phyloP scores from a whole-genome alignment of 73 alveolate genomes.

The Effrenium voratum region DNA sequence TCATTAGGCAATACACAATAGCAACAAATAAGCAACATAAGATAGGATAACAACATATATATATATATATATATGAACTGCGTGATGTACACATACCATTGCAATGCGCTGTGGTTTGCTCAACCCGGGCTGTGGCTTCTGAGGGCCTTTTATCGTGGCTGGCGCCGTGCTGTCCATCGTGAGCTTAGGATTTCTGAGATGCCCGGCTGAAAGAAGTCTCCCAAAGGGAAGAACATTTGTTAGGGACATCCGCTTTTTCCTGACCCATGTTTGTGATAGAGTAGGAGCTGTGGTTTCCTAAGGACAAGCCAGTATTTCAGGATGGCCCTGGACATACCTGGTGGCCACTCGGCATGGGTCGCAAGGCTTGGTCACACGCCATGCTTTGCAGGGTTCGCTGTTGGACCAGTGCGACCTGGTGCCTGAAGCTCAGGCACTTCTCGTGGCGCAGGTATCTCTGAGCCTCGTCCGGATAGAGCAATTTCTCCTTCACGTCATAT shows the following conservation, averaged over 20 bases:
- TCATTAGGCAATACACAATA: no score
- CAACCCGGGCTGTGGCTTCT: no score
- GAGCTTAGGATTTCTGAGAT: slow-evolving; percentile 45
- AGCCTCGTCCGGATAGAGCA: background rate
- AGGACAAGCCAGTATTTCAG: slow-evolving; percentile 71
- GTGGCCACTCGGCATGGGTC: background rate
- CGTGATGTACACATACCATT: no score
- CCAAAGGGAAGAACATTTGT: background rate
- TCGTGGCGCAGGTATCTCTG: slow-evolving; percentile 82
- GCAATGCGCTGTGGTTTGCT: no score
- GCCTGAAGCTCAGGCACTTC: slow-evolving; percentile 91
- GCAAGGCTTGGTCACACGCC: no score
- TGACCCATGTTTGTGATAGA: background rate
- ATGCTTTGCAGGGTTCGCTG: no score
- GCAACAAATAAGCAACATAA: no score
- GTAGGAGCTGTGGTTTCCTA: background rate
- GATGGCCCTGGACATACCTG: slow-evolving; percentile 71
- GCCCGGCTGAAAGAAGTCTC: background rate
- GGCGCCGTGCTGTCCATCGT: slow-evolving; percentile 67
- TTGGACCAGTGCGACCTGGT: no score
- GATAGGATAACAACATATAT: no score
- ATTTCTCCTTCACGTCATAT: background rate
- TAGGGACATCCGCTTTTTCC: background rate
- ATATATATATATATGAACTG: no score
- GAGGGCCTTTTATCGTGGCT: slow-evolving; percentile 77